Evolutionary conservation across 2,329 filamentous ascomycete species (phyloP).

Genomic region (Nemania abortiva): DNA sequence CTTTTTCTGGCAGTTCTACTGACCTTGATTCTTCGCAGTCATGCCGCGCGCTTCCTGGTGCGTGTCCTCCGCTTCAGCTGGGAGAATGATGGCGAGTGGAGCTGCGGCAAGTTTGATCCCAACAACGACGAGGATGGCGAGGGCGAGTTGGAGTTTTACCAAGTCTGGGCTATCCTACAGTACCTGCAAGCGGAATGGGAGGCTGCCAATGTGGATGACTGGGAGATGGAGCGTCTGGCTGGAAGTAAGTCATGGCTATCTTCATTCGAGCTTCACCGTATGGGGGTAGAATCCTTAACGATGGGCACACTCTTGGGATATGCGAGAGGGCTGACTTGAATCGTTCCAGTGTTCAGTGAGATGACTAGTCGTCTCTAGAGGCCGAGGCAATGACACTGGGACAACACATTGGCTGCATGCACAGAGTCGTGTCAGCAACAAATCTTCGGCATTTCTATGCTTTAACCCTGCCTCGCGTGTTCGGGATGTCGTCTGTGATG

Average conservation of each 20-base stretch:
- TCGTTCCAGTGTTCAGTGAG: slow-evolving; percentile 25
- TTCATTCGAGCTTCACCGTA: not conserved
- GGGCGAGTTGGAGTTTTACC: slow-evolving; percentile 46
- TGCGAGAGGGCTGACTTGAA: slow-evolving; percentile 5
- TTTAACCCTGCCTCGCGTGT: not conserved
- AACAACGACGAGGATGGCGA: slow-evolving; percentile 42
- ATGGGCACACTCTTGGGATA: too few relatives aligned
- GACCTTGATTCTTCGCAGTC: slow-evolving; percentile 21
- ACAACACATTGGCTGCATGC: not conserved
- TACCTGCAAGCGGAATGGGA: slow-evolving; percentile 51
- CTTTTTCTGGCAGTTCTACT: not conserved
- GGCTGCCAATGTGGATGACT: slow-evolving; percentile 44
- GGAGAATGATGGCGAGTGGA: slow-evolving; percentile 46
- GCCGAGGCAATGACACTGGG: not conserved
- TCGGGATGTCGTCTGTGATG: not conserved
- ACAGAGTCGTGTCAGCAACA: not conserved
- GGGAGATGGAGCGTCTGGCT: slow-evolving; percentile 37
- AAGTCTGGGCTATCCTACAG: slow-evolving; percentile 48
- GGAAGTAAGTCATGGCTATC: slow-evolving; percentile 15
- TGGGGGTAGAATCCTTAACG: too few relatives aligned
- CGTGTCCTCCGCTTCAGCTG: slow-evolving; percentile 47
- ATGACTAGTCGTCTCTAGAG: slow-evolving; percentile 34
- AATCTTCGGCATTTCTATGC: not conserved
- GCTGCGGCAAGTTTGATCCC: slow-evolving; percentile 43
- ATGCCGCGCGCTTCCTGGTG: slow-evolving; percentile 48